phyloP scores from a whole-genome alignment of 768 basidiomycete genomes.

The Leccinum ochraceum region DNA sequence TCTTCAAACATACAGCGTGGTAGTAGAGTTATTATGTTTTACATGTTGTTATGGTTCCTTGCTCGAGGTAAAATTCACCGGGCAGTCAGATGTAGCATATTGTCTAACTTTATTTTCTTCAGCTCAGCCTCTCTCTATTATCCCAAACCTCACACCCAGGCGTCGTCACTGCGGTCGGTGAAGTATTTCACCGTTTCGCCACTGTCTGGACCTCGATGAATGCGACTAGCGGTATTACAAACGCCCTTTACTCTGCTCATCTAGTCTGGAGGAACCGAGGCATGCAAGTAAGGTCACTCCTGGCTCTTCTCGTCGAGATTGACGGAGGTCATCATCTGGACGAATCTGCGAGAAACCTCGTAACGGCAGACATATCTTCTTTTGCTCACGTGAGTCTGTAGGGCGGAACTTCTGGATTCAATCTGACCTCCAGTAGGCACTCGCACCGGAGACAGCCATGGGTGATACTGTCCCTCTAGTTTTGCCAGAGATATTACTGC shows the following conservation, averaged over 20 bases:
- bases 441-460: constrained; percentile 39
- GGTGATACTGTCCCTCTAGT: constrained; percentile 37
- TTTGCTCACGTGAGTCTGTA: constrained; percentile 56
- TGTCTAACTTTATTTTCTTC: constrained; percentile 8
- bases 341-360: constrained; percentile 54
- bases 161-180: constrained; percentile 61
- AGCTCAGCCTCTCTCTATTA: constrained; percentile 58
- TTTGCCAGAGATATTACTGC: constrained; percentile 64
- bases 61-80: constrained; percentile 54
- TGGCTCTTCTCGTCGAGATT: constrained; percentile 64
- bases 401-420: neutral
- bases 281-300: constrained; percentile 60
- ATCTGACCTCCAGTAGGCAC: constrained; percentile 33
- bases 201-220: constrained; percentile 82
- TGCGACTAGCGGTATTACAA: constrained; percentile 52
- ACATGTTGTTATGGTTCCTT: constrained; percentile 67
- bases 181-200: constrained; percentile 68
- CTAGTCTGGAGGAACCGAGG: constrained; percentile 64
- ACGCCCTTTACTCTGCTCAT: constrained; percentile 62
- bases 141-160: constrained; percentile 52
- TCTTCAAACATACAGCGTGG: constrained; percentile 56
- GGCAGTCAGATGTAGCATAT: neutral
- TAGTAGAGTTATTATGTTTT: constrained; percentile 59
- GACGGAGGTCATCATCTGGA: constrained; percentile 62
- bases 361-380: constrained; percentile 57